A percentile compares a stretch with the other conserved stretches of the same genome.
phyloP scores from a whole-genome alignment of 345 rosid genomes.

The Clausena lansium region DNA sequence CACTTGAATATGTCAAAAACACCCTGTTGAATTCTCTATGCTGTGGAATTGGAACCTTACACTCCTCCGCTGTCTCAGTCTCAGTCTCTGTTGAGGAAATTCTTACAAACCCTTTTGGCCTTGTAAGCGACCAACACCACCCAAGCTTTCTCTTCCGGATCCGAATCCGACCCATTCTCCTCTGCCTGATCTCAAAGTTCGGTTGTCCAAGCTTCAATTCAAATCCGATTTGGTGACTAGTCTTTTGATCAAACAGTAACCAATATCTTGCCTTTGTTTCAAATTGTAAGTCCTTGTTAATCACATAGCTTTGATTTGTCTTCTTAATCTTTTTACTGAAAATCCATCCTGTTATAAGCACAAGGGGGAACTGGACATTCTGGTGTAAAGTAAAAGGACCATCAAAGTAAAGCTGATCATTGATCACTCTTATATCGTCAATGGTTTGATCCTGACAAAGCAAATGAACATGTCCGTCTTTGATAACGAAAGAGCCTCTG shows the following conservation, averaged over 20 bases:
- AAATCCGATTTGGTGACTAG: slow-evolving; percentile 46
- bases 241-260: slow-evolving; percentile 52
- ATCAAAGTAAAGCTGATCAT: slow-evolving; percentile 8
- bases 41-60: slow-evolving; percentile 21
- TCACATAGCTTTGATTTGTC: slow-evolving; percentile 16
- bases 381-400: slow-evolving; percentile 20
- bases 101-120: slow-evolving; percentile 34
- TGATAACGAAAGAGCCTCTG: slow-evolving; percentile 60
- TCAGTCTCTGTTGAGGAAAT: slow-evolving; percentile 42
- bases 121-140: slow-evolving; percentile 35
- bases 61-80: slow-evolving; percentile 5
- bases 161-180: slow-evolving; percentile 28
- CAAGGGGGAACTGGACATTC: slow-evolving; percentile 30
- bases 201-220: slow-evolving; percentile 43
- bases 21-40: slow-evolving; percentile 43
- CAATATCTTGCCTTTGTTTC: slow-evolving; percentile 41
- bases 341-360: slow-evolving; percentile 49
- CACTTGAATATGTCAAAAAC: slow-evolving; percentile 58
- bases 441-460: slow-evolving; percentile 51
- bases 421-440: slow-evolving; percentile 41
- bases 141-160: slow-evolving; percentile 32
- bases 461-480: slow-evolving; percentile 34
- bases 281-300: slow-evolving; percentile 6
- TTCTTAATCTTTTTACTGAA: slow-evolving; percentile 33
- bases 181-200: slow-evolving; percentile 17